Conservation (phyloP, 2,329 filamentous ascomycete genomes). For the Aaosphaeria pasadenensis region DNA sequence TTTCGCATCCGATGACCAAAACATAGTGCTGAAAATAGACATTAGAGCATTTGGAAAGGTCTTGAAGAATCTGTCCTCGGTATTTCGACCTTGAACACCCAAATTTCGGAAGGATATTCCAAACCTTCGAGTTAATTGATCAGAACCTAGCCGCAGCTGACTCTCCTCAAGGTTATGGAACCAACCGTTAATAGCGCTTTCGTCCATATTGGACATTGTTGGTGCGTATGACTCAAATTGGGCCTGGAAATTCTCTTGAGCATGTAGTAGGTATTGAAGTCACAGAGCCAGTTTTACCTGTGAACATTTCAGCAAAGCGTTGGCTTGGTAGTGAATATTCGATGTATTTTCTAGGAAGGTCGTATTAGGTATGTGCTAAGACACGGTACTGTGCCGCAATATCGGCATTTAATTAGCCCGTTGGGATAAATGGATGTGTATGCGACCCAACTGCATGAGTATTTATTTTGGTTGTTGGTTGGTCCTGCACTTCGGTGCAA, state of each 20-base stretch:
- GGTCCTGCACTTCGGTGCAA: too few species aligned
- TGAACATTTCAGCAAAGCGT: neutral
- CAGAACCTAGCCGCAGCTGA: neutral
- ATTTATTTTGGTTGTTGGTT: neutral
- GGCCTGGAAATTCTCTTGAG: neutral
- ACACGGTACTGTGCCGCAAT: neutral
- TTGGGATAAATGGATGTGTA: neutral
- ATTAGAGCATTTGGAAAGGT: neutral
- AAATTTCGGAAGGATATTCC: neutral
- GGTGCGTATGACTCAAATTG: neutral
- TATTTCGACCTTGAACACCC: neutral
- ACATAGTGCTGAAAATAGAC: neutral
- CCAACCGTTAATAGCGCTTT: neutral
- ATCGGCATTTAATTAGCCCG: neutral
- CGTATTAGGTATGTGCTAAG: neutral
- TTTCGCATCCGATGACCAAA: neutral
- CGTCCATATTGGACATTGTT: neutral
- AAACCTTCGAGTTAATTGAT: neutral
- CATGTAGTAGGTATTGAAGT: neutral
- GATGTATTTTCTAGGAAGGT: neutral
- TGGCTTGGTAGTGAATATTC: neutral
- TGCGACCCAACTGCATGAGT: neutral
- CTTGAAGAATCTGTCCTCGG: neutral
- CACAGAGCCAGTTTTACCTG: neutral
- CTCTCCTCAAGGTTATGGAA: neutral